Base-by-base conservation (phyloP, 1,284 basidiomycete species). In the Meira miltonrushii region DNA sequence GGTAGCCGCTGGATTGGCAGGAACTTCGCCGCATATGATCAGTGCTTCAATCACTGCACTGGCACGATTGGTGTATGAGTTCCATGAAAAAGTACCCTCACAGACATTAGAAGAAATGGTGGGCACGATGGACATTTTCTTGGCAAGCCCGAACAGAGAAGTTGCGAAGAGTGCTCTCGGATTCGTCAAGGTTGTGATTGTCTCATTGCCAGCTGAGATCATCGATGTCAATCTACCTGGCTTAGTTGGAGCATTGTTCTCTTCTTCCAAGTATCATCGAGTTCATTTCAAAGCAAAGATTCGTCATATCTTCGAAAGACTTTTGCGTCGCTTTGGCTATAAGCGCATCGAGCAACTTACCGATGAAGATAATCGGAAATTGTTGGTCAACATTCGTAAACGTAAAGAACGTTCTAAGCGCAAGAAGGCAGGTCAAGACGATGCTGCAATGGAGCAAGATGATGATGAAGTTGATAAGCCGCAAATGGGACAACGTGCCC, bases 211-310 rank as follows among this genome's bases (percentile, higher is more conserved):
- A 0, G 72, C 82, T 0, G 84, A 87, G 4, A 79, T 90, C 50
- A 82, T 97, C 49, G 84, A 84, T 25, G 86, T 87, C 0, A 87
- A 93, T 72, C 82, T 98, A 12, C 82, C 83, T 28, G 82, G 83
- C 17, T 83, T 97, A 12, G 89, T 98, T 0, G 89, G 91, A 0
- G 88, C 88, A 0, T 83, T 99, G 15, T 82, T 98, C 23, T 83
- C 83, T 57, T 95, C 94, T 92, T 90, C 90, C 6, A 90, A 94
- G 74, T 92, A 96, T 78, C 93, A 98, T 82, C 94, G 94, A 79
- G 96, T 98, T 77, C 94, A 97, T 79, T 98, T 99, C 85, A 98
- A 98, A 79, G 83, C 85, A 57, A 97, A 96, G 81, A 90, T 96
- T 12, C 85, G 92, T 48, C 93, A 97, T 79, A 92, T 98, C 61